A percentile compares a stretch with the other conserved stretches of the same genome.
phyloP scores from a whole-genome alignment of 2,329 filamentous ascomycete genomes.

The Thelonectria olida region DNA sequence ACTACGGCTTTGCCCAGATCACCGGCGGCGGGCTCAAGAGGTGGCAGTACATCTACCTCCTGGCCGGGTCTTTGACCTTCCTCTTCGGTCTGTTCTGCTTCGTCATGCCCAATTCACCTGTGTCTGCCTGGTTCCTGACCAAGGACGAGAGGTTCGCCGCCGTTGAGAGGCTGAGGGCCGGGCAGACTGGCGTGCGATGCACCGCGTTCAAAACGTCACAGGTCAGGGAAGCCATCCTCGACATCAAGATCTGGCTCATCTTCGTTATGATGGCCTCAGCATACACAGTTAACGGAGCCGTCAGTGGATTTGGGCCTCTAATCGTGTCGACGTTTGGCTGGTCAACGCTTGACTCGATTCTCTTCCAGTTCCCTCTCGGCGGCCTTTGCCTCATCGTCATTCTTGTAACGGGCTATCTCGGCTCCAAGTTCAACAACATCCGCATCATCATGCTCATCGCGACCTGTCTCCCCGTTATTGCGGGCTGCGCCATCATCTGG shows the following conservation, averaged over 20 bases:
- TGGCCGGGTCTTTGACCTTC: slow-evolving; percentile 71
- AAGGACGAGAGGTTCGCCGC: slow-evolving; percentile 69
- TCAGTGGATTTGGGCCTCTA: slow-evolving; percentile 75
- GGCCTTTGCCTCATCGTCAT: slow-evolving; percentile 74
- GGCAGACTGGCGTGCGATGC: slow-evolving; percentile 71
- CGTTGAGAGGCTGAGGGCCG: slow-evolving; percentile 68
- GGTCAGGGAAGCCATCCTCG: slow-evolving; percentile 65
- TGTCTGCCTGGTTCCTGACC: slow-evolving; percentile 74
- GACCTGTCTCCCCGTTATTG: slow-evolving; percentile 78
- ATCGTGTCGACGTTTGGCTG: slow-evolving; percentile 79
- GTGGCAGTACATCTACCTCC: slow-evolving; percentile 78
- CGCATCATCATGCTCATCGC: slow-evolving; percentile 71
- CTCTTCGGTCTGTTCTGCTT: slow-evolving; percentile 73
- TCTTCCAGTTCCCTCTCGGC: slow-evolving; percentile 80
- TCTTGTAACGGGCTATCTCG: slow-evolving; percentile 71
- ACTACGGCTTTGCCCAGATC: slow-evolving; percentile 75
- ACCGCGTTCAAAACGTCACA: slow-evolving; percentile 68
- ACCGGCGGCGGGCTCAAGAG: slow-evolving; percentile 59
- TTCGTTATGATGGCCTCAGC: slow-evolving; percentile 75
- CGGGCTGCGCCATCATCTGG: slow-evolving; percentile 80
- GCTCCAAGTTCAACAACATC: slow-evolving; percentile 67
- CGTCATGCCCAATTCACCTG: slow-evolving; percentile 70
- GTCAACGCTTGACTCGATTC: slow-evolving; percentile 69
- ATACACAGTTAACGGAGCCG: slow-evolving; percentile 77
- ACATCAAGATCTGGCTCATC: slow-evolving; percentile 71